Conservation (phyloP, 768 basidiomycete species). For the Pulveroboletus sp. region DNA sequence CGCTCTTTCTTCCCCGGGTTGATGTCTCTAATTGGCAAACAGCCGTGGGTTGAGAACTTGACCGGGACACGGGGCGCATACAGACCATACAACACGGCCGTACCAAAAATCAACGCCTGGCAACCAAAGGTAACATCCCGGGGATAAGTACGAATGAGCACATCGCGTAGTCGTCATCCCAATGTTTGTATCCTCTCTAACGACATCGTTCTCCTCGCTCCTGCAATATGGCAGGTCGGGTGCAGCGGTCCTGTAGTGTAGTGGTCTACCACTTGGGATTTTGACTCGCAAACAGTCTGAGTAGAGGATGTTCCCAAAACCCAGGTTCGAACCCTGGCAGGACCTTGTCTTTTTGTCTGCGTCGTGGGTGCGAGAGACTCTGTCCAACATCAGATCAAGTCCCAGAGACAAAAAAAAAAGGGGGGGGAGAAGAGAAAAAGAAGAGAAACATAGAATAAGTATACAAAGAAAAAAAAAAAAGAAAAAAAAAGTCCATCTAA, state of each 20-base stretch:
- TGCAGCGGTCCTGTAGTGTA: slow-evolving; percentile 21
- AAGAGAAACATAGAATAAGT: neutral
- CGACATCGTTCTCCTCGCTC: neutral
- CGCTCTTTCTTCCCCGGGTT: neutral
- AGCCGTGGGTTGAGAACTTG: slow-evolving; percentile 86
- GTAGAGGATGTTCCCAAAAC: slow-evolving; percentile 14
- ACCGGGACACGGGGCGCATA: slow-evolving; percentile 92
- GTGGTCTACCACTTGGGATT: slow-evolving; percentile 27
- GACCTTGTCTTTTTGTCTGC: slow-evolving; percentile 10
- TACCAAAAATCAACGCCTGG: slow-evolving; percentile 82
- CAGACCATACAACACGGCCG: slow-evolving; percentile 81
- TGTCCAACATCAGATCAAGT: neutral
- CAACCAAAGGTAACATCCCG: slow-evolving; percentile 64
- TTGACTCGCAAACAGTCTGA: slow-evolving; percentile 1
- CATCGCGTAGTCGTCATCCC: neutral
- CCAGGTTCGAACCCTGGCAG: slow-evolving; percentile 27
- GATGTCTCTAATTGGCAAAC: neutral
- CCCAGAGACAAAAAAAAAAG: neutral
- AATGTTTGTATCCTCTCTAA: neutral
- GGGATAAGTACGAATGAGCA: slow-evolving; percentile 16
- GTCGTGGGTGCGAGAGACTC: too few relatives aligned
- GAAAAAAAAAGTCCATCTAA: neutral
- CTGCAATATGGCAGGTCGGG: neutral
- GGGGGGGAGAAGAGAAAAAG: neutral
- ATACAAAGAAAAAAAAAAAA: neutral